Base-by-base conservation (phyloP, 2,329 filamentous ascomycete species). In the Colletotrichum tamarilloi region DNA sequence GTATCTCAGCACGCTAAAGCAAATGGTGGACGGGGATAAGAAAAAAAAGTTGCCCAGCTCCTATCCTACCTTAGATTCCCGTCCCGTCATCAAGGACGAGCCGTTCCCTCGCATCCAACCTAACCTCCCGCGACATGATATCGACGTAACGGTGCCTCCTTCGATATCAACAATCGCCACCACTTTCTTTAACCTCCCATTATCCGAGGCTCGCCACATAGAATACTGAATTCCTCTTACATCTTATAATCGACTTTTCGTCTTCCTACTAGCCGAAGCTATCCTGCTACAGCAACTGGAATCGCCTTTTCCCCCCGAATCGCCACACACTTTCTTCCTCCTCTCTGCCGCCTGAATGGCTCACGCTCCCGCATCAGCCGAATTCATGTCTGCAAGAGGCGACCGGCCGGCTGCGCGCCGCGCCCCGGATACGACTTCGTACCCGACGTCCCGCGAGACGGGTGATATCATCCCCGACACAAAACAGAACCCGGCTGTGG, bases 391-490 rank as follows among this genome's bases (percentile, higher is more conserved):
- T 59, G 78, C 77, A 73, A 77, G 78, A 71, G 79, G 83, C 67
- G 80, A 82, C 59, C 74, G 72, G 30, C 77, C 80, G 12, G 58
- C 63, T 14, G 9, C 67, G 35, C 60, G 67, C 62, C 64, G 58
- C 19, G 57, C 42, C 19, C 65, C 74, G 19, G 73, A 75, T 49
- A 75, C 73, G 46, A 67, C 63, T 38, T 75, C 74, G 11, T 75
- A 65, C n/a, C 58, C 70, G 16, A 72, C 63, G 42, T 92, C 91
- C 62, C 85, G 91, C 57, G 91, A 93, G 78, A 89, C 87, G 16
- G 91, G 91, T 46, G 89, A 89, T 69, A 82, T 87, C 5, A 78
- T 87, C 3, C 87, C 89, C 2, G 83, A 86, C 65, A 85, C 84
- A 67, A 75, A 77, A 22, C 74, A 67, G 75, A 81, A 75, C 70